Evolutionary conservation across 192 early-diverging fungal genomes (phyloP).

Genomic region (Umbelopsis isabellina): DNA sequence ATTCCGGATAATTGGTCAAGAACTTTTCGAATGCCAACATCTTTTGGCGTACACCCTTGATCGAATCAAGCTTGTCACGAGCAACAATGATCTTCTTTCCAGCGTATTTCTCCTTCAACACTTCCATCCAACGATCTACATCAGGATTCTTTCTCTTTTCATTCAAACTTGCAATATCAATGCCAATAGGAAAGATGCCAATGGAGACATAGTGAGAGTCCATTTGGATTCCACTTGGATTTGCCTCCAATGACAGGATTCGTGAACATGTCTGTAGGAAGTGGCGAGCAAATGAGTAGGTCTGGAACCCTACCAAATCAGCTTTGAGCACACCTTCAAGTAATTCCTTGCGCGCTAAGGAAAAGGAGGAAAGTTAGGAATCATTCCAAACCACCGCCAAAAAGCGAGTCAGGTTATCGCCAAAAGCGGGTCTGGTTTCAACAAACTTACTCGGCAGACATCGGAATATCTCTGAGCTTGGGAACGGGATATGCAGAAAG

Average conservation of each 20-base stretch:
- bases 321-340: conserved; percentile 89
- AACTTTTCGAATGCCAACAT: conserved; percentile 92
- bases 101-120: conserved; percentile 85
- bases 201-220: conserved; percentile 81
- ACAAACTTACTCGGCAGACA: conserved; percentile 73
- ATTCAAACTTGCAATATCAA: conserved; percentile 78
- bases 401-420: background rate
- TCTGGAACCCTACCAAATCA: conserved; percentile 92
- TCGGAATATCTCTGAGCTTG: conserved; percentile 92
- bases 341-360: conserved; percentile 75
- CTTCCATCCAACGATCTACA: conserved; percentile 77
- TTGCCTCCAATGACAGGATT: conserved; percentile 85
- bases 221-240: conserved; percentile 82
- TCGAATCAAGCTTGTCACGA: conserved; percentile 93
- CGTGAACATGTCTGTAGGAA: conserved; percentile 89
- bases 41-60: conserved; percentile 96
- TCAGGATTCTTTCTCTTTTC: conserved; percentile 69
- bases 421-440: background rate
- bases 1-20: conserved; percentile 84
- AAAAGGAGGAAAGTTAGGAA: background rate
- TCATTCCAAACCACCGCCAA: no score
- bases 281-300: conserved; percentile 90
- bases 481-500: conserved; percentile 97
- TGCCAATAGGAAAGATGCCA: conserved; percentile 92
- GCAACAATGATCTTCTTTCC: conserved; percentile 93